Evolutionary conservation across 2,329 filamentous ascomycete genomes (phyloP), one percentile per base, ranked within the genome.

Genomic region (Aspergillus viridinutans): DNA sequence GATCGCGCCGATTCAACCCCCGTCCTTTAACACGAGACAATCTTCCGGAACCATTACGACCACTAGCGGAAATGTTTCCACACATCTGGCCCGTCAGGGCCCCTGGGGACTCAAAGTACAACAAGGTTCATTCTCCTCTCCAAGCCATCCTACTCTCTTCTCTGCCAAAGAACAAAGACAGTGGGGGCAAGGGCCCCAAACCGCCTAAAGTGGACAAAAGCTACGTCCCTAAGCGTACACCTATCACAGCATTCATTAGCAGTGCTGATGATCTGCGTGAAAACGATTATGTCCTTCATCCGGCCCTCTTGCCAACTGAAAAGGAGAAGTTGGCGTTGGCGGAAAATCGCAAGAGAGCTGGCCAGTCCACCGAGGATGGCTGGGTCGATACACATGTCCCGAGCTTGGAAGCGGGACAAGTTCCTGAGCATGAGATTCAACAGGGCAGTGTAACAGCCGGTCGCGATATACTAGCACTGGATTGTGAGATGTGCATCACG

Each of bases 401-500:
- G 43, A 80, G 74, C 45, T 75, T 91, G 7, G 83, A 86, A 49
- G 88, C 90, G 32, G 90, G 86, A 3, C 74, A 83, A 50, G 81
- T 88, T 6, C 85, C 88, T 2, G 88, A 92, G 52, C 72, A 75
- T 4, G 84, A 92, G 54, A 85, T 96, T 57, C 81, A 96, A 72
- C 78, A 87, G 64, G 93, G 92, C 55, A 93, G 91, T 72, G 78
- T 96, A 57, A 95, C 91, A 0, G 90, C 85, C 29, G 94, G 92
- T 38, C 85, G 91, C 60, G 83, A 88, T 40, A 78, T 97, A 10
- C 78, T 95, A 50, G 88, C 91, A 1, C 80, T 99, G 54, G 94
- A 99, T 72, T 99, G 94, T 75, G 94, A 99, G 75, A 99, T 99
- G 94, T 96, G 92, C 72, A 87, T 91, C 76, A 95, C 92, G 2